Evolutionary conservation across 208 protist genomes (phyloP), one percentile per base, ranked within the genome.

Genomic region (Trypanosoma caninum): DNA sequence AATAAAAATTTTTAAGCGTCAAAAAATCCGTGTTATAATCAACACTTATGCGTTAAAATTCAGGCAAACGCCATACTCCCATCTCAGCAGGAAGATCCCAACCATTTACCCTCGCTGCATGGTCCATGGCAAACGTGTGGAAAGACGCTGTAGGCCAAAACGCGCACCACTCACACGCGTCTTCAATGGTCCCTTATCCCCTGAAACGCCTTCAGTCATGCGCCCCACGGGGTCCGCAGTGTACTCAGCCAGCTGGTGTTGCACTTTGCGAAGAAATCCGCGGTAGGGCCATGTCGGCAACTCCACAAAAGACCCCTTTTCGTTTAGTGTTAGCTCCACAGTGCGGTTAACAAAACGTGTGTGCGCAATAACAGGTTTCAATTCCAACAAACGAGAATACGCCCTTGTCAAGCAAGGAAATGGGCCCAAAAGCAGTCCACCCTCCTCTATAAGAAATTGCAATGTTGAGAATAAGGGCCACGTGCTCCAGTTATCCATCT

Each of bases 361-460:
- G 61, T 91, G 84, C 22, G 72, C 72, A 16, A 63, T 65, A 7
- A 91, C 65, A 41, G 64, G 42, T 8, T 53, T 80, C 2, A 69
- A 59, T 4, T 42, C 30, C 11, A 28, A 38, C 45, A 87, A 50
- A 16, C 41, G 45, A 4, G 33, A 11, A 53, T 82, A 82, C 11
- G 76, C 79, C n/a, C 55, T 54, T 30, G 35, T 34, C 37, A 84
- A 59, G 1, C 57, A 70, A 28, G 85, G 85, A 59, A 87, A 89
- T 13, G 85, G 75, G 0, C 80, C 84, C 16, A 70, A 65, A 41
- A 85, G 69, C 18, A 92, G 47, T 2, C 85, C 85, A 1, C 63
- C 82, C 56, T 92, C 69, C 47, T 89, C 79, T 7, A 89, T 64
- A 2, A 92, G 60, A 72, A 92, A 89, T 40, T 84, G 70, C 20